A percentile compares a stretch with the other conserved stretches of the same genome.
These are phyloP conservation scores for Cladosporium sp. DNA, from an alignment of 2,329 filamentous ascomycete genomes.

Conservation along the genomic window DNA sequence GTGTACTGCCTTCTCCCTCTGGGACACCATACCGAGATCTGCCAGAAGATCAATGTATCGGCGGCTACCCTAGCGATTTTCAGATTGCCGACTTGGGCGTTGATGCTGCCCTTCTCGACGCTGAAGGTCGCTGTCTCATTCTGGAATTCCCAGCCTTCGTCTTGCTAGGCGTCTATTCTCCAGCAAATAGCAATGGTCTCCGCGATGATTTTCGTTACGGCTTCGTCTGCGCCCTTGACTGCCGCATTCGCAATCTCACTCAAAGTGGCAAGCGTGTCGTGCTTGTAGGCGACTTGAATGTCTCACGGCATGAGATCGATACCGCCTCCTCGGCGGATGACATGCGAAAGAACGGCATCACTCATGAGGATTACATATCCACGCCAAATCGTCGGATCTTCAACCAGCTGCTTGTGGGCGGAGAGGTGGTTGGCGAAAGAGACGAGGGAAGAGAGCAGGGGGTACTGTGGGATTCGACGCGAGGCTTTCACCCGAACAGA, in stretches of 20 bases:
- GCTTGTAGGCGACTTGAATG: conserved; percentile 84
- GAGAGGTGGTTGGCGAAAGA: conserved; percentile 61
- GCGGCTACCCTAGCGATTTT: conserved; percentile 72
- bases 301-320: conserved; percentile 66
- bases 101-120: conserved; percentile 73
- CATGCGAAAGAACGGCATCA: conserved; percentile 65
- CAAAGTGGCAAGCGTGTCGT: conserved; percentile 79
- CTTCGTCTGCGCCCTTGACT: conserved; percentile 77
- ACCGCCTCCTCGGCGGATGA: conserved; percentile 69
- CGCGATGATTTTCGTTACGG: conserved; percentile 77
- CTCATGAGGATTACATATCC: conserved; percentile 67
- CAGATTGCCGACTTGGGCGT: conserved; percentile 62
- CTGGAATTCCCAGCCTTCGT: conserved; percentile 95
- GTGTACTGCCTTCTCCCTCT: conserved; percentile 69
- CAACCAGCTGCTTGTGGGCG: conserved; percentile 77
- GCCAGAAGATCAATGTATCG: conserved; percentile 70
- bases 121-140: conserved; percentile 85
- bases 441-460: conserved; percentile 67
- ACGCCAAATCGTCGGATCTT: conserved; percentile 71
- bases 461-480: conserved; percentile 77
- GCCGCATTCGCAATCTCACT: conserved; percentile 77
- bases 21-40: conserved; percentile 69
- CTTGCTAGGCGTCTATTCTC: conserved; percentile 86
- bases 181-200: conserved; percentile 80
- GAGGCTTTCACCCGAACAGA: conserved; percentile 74